A percentile compares a stretch with the other conserved stretches of the same genome.
phyloP scores from a whole-genome alignment of 371 early-diverging fungal species.

The Zopfochytrium polystomum region DNA sequence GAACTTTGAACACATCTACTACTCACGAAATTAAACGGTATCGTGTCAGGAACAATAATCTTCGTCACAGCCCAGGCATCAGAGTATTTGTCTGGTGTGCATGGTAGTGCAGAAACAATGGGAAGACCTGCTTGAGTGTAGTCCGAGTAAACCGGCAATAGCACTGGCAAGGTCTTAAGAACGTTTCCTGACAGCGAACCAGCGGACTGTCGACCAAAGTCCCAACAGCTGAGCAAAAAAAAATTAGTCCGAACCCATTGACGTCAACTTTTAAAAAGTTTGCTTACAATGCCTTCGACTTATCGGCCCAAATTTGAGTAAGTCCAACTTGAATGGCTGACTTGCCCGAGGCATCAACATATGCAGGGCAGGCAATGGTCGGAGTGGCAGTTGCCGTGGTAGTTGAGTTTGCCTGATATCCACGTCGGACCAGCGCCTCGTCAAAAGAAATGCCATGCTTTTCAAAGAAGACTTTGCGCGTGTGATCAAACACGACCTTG shows the following conservation, averaged over 20 bases:
- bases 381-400: slow-evolving; percentile 10
- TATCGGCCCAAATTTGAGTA: slow-evolving; percentile 7
- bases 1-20: not conserved
- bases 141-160: slow-evolving; percentile 21
- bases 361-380: slow-evolving; percentile 12
- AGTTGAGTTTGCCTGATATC: slow-evolving; percentile 10
- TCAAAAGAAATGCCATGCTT: slow-evolving; percentile 18
- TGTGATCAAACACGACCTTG: slow-evolving; percentile 18
- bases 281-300: not conserved
- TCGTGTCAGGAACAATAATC: slow-evolving; percentile 14
- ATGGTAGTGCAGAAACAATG: slow-evolving; percentile 12
- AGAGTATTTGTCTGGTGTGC: slow-evolving; percentile 20
- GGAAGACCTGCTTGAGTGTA: slow-evolving; percentile 18
- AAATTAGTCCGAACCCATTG: too few relatives aligned
- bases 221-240: too few relatives aligned
- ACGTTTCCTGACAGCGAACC: too few relatives aligned
- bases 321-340: slow-evolving; percentile 7
- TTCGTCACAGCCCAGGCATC: slow-evolving; percentile 17
- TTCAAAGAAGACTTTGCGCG: slow-evolving; percentile 27
- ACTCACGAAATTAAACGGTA: slow-evolving; percentile 23
- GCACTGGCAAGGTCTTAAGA: slow-evolving; percentile 11
- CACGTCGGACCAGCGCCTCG: slow-evolving; percentile 11
- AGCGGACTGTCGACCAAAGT: too few relatives aligned
- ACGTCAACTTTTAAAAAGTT: too few relatives aligned
- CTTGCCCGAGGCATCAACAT: slow-evolving; percentile 11